These are phyloP conservation scores for Talaromyces proteolyticus DNA, from an alignment of 495 filamentous ascomycete species.

Conservation along the genomic window DNA sequence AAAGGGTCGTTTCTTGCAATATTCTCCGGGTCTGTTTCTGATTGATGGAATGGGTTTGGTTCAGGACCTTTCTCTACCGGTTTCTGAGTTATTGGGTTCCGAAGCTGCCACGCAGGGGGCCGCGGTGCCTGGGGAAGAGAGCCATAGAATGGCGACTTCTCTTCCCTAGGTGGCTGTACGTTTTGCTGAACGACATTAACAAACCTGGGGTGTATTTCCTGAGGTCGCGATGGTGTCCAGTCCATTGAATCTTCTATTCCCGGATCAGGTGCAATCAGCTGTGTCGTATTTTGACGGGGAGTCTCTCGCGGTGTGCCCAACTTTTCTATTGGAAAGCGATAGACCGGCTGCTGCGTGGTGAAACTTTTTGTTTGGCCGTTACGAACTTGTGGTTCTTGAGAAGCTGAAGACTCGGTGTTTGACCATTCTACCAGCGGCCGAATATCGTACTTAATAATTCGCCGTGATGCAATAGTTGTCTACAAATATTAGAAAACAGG, in stretches of 20 bases:
- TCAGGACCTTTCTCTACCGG: slow-evolving; percentile 28
- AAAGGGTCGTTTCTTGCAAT: neutral
- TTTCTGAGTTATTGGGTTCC: slow-evolving; percentile 46
- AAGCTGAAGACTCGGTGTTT: slow-evolving; percentile 31
- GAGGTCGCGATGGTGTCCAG: slow-evolving; percentile 65
- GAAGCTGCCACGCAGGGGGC: slow-evolving; percentile 55
- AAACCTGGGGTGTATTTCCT: slow-evolving; percentile 33
- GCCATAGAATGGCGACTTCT: slow-evolving; percentile 55
- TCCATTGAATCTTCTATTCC: slow-evolving; percentile 61
- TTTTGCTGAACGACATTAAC: slow-evolving; percentile 40
- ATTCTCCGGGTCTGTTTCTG: slow-evolving; percentile 1
- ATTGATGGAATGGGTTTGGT: slow-evolving; percentile 31
- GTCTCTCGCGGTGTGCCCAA: slow-evolving; percentile 23
- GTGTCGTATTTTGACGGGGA: slow-evolving; percentile 17
- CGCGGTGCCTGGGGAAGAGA: slow-evolving; percentile 59
- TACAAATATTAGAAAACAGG: slow-evolving; percentile 19
- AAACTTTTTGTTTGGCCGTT: slow-evolving; percentile 12
- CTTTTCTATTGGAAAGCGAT: slow-evolving; percentile 35
- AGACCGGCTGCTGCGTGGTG: slow-evolving; percentile 8
- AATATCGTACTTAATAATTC: slow-evolving; percentile 44
- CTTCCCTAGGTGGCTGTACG: too few species aligned
- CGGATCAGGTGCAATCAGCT: slow-evolving; percentile 30
- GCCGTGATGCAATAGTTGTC: slow-evolving; percentile 35
- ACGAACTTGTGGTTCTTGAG: slow-evolving; percentile 18
- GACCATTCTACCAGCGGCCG: slow-evolving; percentile 51